A percentile compares a stretch with the other conserved stretches of the same genome.
These are phyloP conservation scores for Fusarium sp. DNA, from an alignment of 2,329 filamentous ascomycete genomes.

Conservation along the genomic window DNA sequence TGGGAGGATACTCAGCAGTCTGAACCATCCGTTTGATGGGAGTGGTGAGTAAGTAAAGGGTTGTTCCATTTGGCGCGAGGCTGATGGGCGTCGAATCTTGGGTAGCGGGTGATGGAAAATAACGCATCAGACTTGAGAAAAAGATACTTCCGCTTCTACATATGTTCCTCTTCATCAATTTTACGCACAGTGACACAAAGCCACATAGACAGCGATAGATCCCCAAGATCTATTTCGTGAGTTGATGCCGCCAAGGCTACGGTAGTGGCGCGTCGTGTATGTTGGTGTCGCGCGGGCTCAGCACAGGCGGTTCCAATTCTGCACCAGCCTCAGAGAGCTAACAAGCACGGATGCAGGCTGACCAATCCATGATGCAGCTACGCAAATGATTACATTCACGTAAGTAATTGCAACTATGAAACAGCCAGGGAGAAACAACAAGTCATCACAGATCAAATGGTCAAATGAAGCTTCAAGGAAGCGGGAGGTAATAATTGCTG, in stretches of 20 bases:
- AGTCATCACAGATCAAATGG: accelerated
- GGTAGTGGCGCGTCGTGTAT: background rate
- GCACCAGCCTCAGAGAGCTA: background rate
- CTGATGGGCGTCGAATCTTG: background rate
- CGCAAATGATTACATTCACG: accelerated
- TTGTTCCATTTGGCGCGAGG: background rate
- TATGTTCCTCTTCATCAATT: accelerated
- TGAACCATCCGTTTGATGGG: background rate
- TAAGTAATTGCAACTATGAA: background rate
- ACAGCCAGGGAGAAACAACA: accelerated
- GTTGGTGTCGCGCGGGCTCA: background rate
- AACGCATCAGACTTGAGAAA: background rate
- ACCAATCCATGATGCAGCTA: background rate
- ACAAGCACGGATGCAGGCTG: background rate
- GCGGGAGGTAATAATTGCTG: accelerated
- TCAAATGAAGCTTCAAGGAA: accelerated
- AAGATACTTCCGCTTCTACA: background rate
- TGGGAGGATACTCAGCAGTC: background rate
- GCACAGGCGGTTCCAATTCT: background rate
- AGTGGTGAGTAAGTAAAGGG: background rate
- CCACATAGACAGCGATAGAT: background rate
- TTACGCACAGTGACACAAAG: too few relatives aligned
- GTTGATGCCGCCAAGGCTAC: background rate
- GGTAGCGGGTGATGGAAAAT: background rate
- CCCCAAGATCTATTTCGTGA: too few relatives aligned